phyloP scores from a whole-genome alignment of 805 yeast genomes.

The Tetrapisispora nanseiensis region DNA sequence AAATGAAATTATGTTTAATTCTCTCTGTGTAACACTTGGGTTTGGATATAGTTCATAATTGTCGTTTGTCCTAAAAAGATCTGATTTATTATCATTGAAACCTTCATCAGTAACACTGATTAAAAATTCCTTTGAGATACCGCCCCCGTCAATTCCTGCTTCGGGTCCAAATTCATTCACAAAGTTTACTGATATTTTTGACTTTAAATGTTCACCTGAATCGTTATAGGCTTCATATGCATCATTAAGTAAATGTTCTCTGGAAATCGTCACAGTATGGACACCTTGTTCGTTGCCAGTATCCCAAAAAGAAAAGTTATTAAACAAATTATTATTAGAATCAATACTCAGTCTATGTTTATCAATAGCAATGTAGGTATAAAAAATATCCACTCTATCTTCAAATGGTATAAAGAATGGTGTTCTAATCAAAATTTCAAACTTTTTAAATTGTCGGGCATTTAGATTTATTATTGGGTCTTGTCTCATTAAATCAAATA shows the following conservation, averaged over 20 bases:
- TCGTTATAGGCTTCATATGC: slow-evolving; percentile 52
- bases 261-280: slow-evolving; percentile 45
- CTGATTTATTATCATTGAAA: slow-evolving; percentile 34
- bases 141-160: slow-evolving; percentile 96
- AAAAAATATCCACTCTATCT: slow-evolving; percentile 64
- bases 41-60: slow-evolving; percentile 62
- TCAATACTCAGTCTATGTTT: slow-evolving; percentile 23
- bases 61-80: slow-evolving; percentile 35
- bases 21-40: slow-evolving; percentile 14
- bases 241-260: slow-evolving; percentile 66
- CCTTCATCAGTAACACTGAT: slow-evolving; percentile 65
- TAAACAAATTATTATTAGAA: slow-evolving; percentile 8
- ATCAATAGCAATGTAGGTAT: slow-evolving; percentile 50
- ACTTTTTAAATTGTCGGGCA: slow-evolving; percentile 24
- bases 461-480: not conserved
- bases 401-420: slow-evolving; percentile 79
- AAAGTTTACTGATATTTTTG: slow-evolving; percentile 54
- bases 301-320: slow-evolving; percentile 8
- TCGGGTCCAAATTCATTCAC: slow-evolving; percentile 66
- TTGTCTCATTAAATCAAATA: not conserved
- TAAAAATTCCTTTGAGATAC: slow-evolving; percentile 82
- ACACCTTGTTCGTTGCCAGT: slow-evolving; percentile 5
- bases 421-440: slow-evolving; percentile 46
- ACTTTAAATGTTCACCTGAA: slow-evolving; percentile 48
- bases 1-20: slow-evolving; percentile 39